phyloP scores from a whole-genome alignment of 2,329 filamentous ascomycete genomes.

The Verticillium longisporum region DNA sequence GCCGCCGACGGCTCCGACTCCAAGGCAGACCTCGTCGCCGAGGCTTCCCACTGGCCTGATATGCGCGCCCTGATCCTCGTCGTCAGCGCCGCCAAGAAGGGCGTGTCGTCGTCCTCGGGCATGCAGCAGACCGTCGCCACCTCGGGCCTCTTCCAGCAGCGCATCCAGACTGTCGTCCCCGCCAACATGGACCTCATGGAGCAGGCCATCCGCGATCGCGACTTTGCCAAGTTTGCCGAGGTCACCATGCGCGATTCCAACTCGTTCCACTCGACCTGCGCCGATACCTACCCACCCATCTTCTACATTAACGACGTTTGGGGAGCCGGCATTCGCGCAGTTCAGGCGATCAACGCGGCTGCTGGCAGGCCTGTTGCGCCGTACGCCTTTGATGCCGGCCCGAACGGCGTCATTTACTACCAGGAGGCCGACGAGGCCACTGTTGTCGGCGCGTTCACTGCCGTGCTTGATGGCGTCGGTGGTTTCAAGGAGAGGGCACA shows the following conservation, averaged over 20 bases:
- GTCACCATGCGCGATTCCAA: constrained; percentile 97
- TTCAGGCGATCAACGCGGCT: constrained; percentile 79
- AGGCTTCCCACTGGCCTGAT: constrained; percentile 85
- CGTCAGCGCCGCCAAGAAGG: constrained; percentile 90
- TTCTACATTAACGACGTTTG: constrained; percentile 98
- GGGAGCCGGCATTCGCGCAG: constrained; percentile 76
- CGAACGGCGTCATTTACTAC: constrained; percentile 96
- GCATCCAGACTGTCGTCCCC: constrained; percentile 72
- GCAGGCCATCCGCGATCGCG: constrained; percentile 65
- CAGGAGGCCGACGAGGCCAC: constrained; percentile 67
- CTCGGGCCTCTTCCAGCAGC: constrained; percentile 75
- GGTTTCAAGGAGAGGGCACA: constrained; percentile 63
- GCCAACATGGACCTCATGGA: constrained; percentile 80
- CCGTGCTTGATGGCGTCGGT: constrained; percentile 52
- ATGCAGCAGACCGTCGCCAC: constrained; percentile 97
- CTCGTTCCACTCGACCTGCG: constrained; percentile 89
- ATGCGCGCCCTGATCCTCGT: constrained; percentile 93
- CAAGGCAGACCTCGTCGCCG: constrained; percentile 79
- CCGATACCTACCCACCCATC: constrained; percentile 94
- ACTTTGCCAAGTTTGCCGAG: constrained; percentile 82
- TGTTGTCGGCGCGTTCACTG: constrained; percentile 74
- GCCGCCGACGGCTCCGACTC: constrained; percentile 78
- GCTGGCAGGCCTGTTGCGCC: constrained; percentile 78
- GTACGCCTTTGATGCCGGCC: constrained; percentile 96
- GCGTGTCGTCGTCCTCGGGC: constrained; percentile 82